Conservation (phyloP, 306 rosid species). For the Vicia sativa region DNA sequence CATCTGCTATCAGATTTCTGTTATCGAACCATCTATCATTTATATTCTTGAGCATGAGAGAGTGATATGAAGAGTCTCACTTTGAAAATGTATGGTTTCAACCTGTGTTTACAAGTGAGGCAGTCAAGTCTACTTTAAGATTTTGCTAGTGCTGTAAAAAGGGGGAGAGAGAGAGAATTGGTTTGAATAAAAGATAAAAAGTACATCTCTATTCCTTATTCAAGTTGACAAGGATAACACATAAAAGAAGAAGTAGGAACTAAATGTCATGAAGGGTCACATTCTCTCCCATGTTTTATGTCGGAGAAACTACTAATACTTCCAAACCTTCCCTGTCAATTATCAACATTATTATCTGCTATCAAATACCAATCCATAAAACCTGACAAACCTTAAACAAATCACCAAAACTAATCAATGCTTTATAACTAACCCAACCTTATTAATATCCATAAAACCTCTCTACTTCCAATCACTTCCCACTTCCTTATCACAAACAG, state of each 20-base stretch:
- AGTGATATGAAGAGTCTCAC: too few relatives aligned
- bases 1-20: too few relatives aligned
- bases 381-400: constrained; percentile 53
- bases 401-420: constrained; percentile 40
- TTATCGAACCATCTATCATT: too few relatives aligned
- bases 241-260: constrained; percentile 27
- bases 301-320: constrained; percentile 77
- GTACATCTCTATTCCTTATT: constrained; percentile 31
- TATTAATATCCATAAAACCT: constrained; percentile 44
- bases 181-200: not conserved
- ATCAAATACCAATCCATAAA: constrained; percentile 48
- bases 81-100: too few relatives aligned
- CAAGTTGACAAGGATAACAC: constrained; percentile 46
- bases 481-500: constrained; percentile 40
- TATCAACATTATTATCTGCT: constrained; percentile 56
- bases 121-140: too few relatives aligned
- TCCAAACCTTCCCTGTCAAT: constrained; percentile 65
- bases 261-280: constrained; percentile 46
- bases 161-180: constrained; percentile 7
- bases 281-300: constrained; percentile 92
- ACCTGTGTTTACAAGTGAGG: too few relatives aligned
- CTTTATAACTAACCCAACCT: constrained; percentile 38
- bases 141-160: not conserved
- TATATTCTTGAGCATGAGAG: too few relatives aligned
- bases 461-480: constrained; percentile 45